Evolutionary conservation across 164 flowering plant species (phyloP).

Genomic region (Nymphaea thermarum): DNA sequence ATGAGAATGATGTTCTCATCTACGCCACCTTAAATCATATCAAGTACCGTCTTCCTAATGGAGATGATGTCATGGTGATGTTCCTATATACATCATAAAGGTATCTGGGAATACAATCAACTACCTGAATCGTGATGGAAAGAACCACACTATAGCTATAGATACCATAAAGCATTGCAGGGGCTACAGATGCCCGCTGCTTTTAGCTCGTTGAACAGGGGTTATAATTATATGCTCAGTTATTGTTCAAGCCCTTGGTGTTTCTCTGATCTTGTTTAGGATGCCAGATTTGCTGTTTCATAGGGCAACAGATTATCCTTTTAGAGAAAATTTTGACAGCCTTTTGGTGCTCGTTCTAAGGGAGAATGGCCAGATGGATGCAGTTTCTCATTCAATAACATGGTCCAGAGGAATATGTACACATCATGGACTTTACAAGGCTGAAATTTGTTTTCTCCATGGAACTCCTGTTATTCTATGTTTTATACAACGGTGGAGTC

Average conservation of each 20-base stretch:
- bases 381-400: neutral
- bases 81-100: constrained; percentile 33
- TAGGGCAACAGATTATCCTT: neutral
- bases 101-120: constrained; percentile 26
- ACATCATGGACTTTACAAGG: neutral
- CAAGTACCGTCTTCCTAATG: constrained; percentile 47
- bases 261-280: neutral
- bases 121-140: constrained; percentile 46
- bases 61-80: constrained; percentile 40
- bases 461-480: neutral
- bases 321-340: neutral
- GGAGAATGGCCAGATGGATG: neutral
- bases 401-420: neutral
- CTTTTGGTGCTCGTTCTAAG: neutral
- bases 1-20: constrained; percentile 43
- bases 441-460: neutral
- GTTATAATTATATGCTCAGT: neutral
- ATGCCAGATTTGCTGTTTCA: neutral
- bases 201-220: neutral
- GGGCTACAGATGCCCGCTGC: neutral
- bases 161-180: constrained; percentile 10
- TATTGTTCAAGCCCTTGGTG: neutral
- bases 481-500: no score
- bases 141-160: constrained; percentile 21
- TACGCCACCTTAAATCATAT: constrained; percentile 42